Conservation (phyloP, 495 filamentous ascomycete genomes). For the Aspergillus campestris region DNA sequence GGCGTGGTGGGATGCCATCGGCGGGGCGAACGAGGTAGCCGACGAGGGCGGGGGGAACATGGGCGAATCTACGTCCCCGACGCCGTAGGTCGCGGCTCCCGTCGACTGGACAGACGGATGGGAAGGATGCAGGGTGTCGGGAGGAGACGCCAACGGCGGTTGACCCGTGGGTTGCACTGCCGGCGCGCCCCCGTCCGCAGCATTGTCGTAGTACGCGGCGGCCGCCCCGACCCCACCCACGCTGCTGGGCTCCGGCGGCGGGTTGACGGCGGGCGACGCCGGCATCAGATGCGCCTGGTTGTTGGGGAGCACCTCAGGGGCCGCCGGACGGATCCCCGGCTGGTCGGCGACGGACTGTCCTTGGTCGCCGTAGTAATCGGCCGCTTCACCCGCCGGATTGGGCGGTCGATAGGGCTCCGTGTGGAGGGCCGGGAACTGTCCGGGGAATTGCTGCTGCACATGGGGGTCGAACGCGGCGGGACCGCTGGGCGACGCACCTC, state of each 20-base stretch:
- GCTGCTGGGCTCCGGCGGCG: slow-evolving; percentile 45
- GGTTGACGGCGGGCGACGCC: slow-evolving; percentile 38
- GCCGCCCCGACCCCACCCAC: slow-evolving; percentile 43
- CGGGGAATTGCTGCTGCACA: slow-evolving; percentile 51
- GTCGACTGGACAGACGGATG: too few species aligned
- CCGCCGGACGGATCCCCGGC: slow-evolving; percentile 48
- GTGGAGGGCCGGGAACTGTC: slow-evolving; percentile 40
- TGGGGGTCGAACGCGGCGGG: slow-evolving; percentile 39
- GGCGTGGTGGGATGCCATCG: slow-evolving; percentile 1
- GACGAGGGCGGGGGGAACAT: slow-evolving; percentile 10
- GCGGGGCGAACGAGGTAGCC: too few species aligned
- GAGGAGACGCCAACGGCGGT: slow-evolving; percentile 10
- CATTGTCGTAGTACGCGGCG: slow-evolving; percentile 36
- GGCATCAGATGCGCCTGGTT: slow-evolving; percentile 41
- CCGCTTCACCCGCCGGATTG: slow-evolving; percentile 49
- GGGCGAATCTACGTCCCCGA: slow-evolving; percentile 2
- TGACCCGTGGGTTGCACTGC: slow-evolving; percentile 7
- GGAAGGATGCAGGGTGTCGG: slow-evolving; percentile 20
- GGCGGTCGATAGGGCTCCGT: slow-evolving; percentile 44
- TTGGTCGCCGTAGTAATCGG: slow-evolving; percentile 60
- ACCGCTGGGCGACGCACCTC: slow-evolving; percentile 9
- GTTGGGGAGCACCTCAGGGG: slow-evolving; percentile 47
- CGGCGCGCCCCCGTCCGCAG: slow-evolving; percentile 3
- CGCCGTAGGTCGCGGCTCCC: too few species aligned
- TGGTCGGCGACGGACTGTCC: slow-evolving; percentile 54